phyloP scores from a whole-genome alignment of 345 rosid genomes.

The Melaleuca quinquenervia region DNA sequence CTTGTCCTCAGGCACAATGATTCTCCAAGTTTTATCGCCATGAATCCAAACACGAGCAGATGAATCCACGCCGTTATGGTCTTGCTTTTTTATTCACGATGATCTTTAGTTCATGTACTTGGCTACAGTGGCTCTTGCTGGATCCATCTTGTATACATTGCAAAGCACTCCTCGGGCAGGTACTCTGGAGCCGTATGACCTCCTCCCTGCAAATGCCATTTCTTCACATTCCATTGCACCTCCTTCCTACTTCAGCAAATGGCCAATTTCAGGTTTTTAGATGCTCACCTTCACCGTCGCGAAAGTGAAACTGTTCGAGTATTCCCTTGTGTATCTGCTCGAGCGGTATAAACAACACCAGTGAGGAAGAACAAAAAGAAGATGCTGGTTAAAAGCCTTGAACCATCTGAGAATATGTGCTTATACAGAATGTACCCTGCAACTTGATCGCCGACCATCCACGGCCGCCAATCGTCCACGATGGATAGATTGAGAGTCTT shows the following conservation, averaged over 20 bases:
- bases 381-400: not conserved
- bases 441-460: slow-evolving; percentile 17
- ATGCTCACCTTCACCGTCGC: slow-evolving; percentile 19
- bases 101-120: not conserved
- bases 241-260: not conserved
- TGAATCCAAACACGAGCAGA: not conserved
- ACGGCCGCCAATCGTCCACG: slow-evolving; percentile 15
- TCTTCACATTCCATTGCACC: not conserved
- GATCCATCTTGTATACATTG: slow-evolving; percentile 18
- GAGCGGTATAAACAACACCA: not conserved
- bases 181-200: slow-evolving; percentile 18
- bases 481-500: slow-evolving; percentile 4
- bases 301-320: slow-evolving; percentile 5
- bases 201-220: slow-evolving; percentile 11
- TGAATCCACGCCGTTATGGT: not conserved
- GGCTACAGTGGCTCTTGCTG: not conserved
- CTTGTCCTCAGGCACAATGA: too few species aligned
- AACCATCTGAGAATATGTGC: not conserved
- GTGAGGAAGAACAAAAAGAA: not conserved
- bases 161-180: slow-evolving; percentile 14
- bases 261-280: not conserved
- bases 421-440: slow-evolving; percentile 6
- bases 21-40: too few species aligned
- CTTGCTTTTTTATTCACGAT: not conserved
- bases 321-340: slow-evolving; percentile 4